phyloP scores from a whole-genome alignment of 768 basidiomycete genomes.

The Pleurotus djamor region DNA sequence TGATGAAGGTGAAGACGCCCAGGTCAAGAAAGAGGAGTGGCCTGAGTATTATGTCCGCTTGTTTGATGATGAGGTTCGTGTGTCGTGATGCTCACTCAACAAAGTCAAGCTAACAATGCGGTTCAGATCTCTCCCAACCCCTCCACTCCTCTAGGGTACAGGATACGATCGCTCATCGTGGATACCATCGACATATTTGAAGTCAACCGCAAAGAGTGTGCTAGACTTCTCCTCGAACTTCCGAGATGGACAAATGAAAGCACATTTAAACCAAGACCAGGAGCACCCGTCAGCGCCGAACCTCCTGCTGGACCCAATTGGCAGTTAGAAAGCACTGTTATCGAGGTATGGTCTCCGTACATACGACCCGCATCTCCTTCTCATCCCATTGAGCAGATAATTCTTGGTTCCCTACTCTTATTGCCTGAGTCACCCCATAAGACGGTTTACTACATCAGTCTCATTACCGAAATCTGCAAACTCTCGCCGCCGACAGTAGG shows the following conservation, averaged over 20 bases:
- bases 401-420: constrained; percentile 71
- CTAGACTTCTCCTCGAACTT: constrained; percentile 80
- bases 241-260: constrained; percentile 81
- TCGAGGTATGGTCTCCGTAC: constrained; percentile 57
- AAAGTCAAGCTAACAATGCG: too few species aligned
- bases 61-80: constrained; percentile 57
- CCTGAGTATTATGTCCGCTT: constrained; percentile 67
- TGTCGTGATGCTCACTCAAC: neutral
- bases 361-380: neutral
- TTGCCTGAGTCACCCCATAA: constrained; percentile 78
- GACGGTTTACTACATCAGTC: constrained; percentile 80
- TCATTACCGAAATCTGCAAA: constrained; percentile 94
- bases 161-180: constrained; percentile 68
- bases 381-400: constrained; percentile 40
- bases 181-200: constrained; percentile 91
- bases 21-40: constrained; percentile 82
- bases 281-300: constrained; percentile 48
- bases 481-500: constrained; percentile 91
- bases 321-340: constrained; percentile 85
- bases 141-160: constrained; percentile 72
- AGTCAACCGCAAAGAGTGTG: constrained; percentile 94
- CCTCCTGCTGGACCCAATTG: constrained; percentile 68
- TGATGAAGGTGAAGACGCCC: constrained; percentile 61
- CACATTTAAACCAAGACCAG: constrained; percentile 81
- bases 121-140: constrained; percentile 75